Base-by-base conservation (phyloP, 495 filamentous ascomycete species). In the Tuber magnatum region DNA sequence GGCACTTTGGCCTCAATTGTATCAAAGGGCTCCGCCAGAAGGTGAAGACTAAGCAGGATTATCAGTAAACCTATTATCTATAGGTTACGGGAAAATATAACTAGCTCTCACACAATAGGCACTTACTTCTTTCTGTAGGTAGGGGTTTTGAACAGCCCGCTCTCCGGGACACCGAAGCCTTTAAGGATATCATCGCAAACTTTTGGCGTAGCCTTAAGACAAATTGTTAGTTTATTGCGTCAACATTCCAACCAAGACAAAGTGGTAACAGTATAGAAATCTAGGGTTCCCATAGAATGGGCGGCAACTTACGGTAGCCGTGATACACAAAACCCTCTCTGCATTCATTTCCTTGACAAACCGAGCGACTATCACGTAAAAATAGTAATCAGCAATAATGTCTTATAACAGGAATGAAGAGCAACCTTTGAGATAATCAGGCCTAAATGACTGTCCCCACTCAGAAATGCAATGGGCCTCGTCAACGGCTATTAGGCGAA, bases 401-500 rank as follows among this genome's bases (percentile, higher is more conserved):
- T 8, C 16, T 35, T 38, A 32, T 42, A 1, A 40, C 8, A 32
- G 20, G 71, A 32, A 10, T 12, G 7, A 10, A n/a, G 70, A 78
- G 77, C 75, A 75, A 82, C 83, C 48, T 61, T 79, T 89, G 40
- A 90, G 85, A 81, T 90, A 89, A 75, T 89, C 87, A 0, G 87
- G 88, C 20, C 88, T 82, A 75, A 89, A 90, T 12, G 87, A 85
- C 73, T 89, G 88, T 0, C 88, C 88, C 88, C 88, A 90, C 81
- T 89, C 87, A 14, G 87, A 89, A 22, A 90, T 86, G 74, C 88
- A 90, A 82, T 89, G 88, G 12, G 88, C 88, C 74, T 90, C 87
- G 76, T 90, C 88, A 40, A 89, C 85, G 9, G 88, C 88, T 32
- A 90, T 78, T 20, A 90, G 80, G 10, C 89, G 86, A 35, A 90